Percentiles rank a stretch among this genome's conserved stretches.
Evolutionary conservation across 495 filamentous ascomycete genomes (phyloP).

Genomic region (Parathielavia hyrcaniae): DNA sequence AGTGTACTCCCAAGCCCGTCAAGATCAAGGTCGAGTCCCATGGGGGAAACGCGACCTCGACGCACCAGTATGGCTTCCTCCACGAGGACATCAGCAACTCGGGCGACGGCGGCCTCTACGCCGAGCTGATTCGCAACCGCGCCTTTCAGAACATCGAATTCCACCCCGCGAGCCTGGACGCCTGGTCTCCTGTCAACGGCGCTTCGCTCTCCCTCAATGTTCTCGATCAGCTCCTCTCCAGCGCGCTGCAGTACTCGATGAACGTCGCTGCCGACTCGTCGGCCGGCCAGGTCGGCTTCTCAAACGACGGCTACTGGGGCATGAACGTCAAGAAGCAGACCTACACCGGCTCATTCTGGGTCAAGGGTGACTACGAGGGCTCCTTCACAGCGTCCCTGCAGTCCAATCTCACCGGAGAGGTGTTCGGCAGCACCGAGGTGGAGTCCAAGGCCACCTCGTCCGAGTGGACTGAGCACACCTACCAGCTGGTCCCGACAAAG

Average conservation of each 20-base stretch:
- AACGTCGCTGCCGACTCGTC: slow-evolving; percentile 36
- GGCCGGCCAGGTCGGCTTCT: slow-evolving; percentile 43
- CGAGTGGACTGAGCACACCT: slow-evolving; percentile 46
- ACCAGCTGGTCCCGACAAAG: slow-evolving; percentile 36
- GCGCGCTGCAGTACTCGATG: slow-evolving; percentile 53
- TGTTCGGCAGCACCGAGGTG: slow-evolving; percentile 36
- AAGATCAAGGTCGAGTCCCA: too few relatives aligned
- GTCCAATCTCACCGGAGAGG: slow-evolving; percentile 41
- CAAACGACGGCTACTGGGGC: slow-evolving; percentile 57
- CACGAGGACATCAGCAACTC: slow-evolving; percentile 64
- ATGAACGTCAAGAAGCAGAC: slow-evolving; percentile 49
- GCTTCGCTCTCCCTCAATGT: slow-evolving; percentile 45
- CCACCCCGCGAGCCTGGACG: slow-evolving; percentile 37
- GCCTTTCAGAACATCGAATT: slow-evolving; percentile 48
- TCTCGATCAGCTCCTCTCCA: slow-evolving; percentile 44
- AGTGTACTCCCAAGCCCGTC: too few relatives aligned
- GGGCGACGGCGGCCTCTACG: slow-evolving; percentile 71
- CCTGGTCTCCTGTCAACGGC: slow-evolving; percentile 51
- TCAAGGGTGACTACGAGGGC: slow-evolving; percentile 41
- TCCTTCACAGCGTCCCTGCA: slow-evolving; percentile 33
- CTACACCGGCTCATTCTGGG: slow-evolving; percentile 55
- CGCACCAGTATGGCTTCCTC: too few relatives aligned
- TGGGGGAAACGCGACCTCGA: too few relatives aligned
- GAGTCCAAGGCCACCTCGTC: slow-evolving; percentile 13
- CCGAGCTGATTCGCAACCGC: slow-evolving; percentile 64